Evolutionary conservation across 2,329 filamentous ascomycete species (phyloP), one percentile per base, ranked within the genome.

Genomic region (Penicillium sp.): DNA sequence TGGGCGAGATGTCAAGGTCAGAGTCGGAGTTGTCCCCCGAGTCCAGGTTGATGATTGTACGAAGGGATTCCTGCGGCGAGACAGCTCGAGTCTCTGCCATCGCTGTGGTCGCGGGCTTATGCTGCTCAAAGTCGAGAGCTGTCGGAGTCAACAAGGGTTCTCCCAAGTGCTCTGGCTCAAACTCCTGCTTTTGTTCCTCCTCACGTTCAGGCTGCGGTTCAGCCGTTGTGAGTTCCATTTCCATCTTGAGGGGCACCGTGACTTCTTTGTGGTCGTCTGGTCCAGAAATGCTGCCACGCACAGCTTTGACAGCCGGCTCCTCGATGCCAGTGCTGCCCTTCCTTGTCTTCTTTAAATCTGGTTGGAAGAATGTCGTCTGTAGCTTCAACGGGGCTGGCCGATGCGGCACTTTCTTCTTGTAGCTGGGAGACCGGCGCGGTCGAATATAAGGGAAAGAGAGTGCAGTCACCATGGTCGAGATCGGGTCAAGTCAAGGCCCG

Each of bases 1-100:
- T 42, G 12, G 68, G 62, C 9, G 67, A 70, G 34, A 69, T 61
- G 7, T 61, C 51, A n/a, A 51, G 49, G 3, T 58, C 54, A 7
- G 54, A 63, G 21, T 52, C 54, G 7, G 30, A 20, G 36, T 39
- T 44, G 12, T 48, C 46, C 32, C 55, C 55, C 34, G 49, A 49
- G 36, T 57, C 54, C 29, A 63, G 32, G 39, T 57, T 27, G 32
- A 55, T 52, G 20, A 57, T 57, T 7, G 51, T 58, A 12, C 46
- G 50, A 7, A 52, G 26, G 3, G 51, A 48, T 9, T 27, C 48
- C 20, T 50, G 52, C 24, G 54, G 46, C 36, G 60, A 62, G 23
- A 46, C 32, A 8, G 42, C 24, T 18, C 42, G 36, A 43, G n/a
- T 29, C 12, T 52, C 51, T 32, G 34, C 49, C n/a, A 13, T 20